Evolutionary conservation across 371 early-diverging fungal genomes (phyloP).

Genomic region (Rhizomucor miehei): DNA sequence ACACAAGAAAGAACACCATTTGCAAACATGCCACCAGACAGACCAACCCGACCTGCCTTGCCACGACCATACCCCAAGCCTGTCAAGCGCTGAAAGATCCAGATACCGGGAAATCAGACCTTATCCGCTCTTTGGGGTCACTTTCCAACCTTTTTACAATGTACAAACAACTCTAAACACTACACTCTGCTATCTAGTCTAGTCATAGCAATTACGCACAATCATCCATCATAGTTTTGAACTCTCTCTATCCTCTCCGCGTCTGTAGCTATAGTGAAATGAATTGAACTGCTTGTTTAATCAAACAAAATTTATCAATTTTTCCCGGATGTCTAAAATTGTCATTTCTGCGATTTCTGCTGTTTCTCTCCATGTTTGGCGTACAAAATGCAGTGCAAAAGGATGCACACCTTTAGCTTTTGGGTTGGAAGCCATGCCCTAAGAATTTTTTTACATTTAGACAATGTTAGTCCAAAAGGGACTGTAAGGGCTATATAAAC

Average conservation of each 20-base stretch:
- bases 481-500: no score
- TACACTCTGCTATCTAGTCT: no score
- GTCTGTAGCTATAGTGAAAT: not conserved
- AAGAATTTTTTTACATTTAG: no score
- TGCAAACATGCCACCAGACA: conserved; percentile 15
- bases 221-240: no score
- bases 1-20: no score
- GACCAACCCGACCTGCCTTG: conserved; percentile 20
- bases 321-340: conserved; percentile 16
- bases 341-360: conserved; percentile 13
- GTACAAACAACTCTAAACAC: no score
- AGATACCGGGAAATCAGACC: no score
- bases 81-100: conserved; percentile 2
- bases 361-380: conserved; percentile 26
- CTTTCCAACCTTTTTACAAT: no score
- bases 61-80: conserved; percentile 19
- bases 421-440: not conserved
- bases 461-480: no score
- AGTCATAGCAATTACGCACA: no score
- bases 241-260: no score
- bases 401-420: conserved; percentile 7
- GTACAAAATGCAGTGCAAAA: conserved; percentile 19
- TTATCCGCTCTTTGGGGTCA: no score
- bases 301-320: conserved; percentile 1
- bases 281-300: not conserved